Evolutionary conservation across 208 protist species (phyloP).

Genomic region (Leishmania lainsoni): DNA sequence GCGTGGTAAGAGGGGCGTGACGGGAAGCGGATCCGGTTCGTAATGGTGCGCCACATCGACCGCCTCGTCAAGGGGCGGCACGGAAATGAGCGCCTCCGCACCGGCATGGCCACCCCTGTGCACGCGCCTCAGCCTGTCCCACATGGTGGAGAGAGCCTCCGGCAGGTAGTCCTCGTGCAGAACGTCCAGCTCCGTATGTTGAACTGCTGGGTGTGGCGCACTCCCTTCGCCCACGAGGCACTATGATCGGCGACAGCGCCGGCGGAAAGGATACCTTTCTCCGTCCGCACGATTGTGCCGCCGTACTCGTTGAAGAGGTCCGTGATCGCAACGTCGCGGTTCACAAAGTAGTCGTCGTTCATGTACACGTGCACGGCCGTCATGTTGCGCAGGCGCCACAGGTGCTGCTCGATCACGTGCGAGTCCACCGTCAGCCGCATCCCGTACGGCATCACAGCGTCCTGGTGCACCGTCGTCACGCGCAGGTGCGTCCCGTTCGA

Average conservation of each 20-base stretch:
- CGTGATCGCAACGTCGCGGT: slow-evolving; percentile 53
- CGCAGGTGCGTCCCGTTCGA: slow-evolving; percentile 44
- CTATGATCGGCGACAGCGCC: no score
- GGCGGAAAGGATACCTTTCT: not conserved
- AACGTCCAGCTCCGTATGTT: slow-evolving; percentile 48
- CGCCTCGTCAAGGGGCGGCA: no score
- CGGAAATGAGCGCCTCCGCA: no score
- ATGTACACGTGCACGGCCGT: slow-evolving; percentile 66
- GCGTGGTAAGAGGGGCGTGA: no score
- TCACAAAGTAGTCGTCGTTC: slow-evolving; percentile 82
- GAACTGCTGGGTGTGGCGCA: slow-evolving; percentile 45
- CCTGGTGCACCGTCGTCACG: slow-evolving; percentile 69
- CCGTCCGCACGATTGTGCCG: slow-evolving; percentile 61
- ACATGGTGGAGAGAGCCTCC: no score
- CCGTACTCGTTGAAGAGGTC: slow-evolving; percentile 68
- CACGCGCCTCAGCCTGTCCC: no score
- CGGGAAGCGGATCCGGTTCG: no score
- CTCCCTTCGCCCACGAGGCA: not conserved
- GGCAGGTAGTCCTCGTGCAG: slow-evolving; percentile 24
- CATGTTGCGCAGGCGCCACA: slow-evolving; percentile 57
- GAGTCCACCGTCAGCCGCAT: slow-evolving; percentile 59
- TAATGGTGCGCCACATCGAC: no score
- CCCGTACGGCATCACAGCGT: slow-evolving; percentile 60
- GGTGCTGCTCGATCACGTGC: slow-evolving; percentile 59
- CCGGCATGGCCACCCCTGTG: no score